Evolutionary conservation across 441 rosid genomes (phyloP), one percentile per base, ranked within the genome.

Genomic region (Eugenia klotzschiana): DNA sequence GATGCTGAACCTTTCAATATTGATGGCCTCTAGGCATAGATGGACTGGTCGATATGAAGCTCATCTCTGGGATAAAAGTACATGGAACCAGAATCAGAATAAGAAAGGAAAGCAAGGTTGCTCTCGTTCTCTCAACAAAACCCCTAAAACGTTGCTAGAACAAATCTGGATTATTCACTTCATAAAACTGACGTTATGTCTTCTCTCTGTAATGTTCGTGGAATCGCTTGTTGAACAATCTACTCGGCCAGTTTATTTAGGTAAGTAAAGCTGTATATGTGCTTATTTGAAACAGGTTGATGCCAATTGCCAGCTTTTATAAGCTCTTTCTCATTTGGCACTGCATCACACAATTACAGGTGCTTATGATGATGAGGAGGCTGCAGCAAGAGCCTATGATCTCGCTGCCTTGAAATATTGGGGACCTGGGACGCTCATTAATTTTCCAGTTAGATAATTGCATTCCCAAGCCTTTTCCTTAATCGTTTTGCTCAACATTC

Each of bases 41-140:
- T 93, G 96, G 96, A 93, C 96, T 43, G 94, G 94, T 86, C 93
- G 96, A 14, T 93, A 92, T 79, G 96, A 93, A 90, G 96, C 96
- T 91, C 96, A 93, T 81, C 94, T 93, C 80, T 93, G 96, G 96
- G 96, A 93, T 87, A 93, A 93, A 87, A 93, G 90, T 82, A 92
- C 96, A 9, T 93, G 94, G 96, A 93, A 93, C 88, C 94, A 93
- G 85, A 93, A 92, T 85, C 96, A 93, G 89, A 93, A 93, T 86
- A 93, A 93, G 90, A 93, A 93, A 83, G 96, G 96, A 51, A 93
- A 93, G 90, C 96, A 93, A 92, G 96, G 96, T 93, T 72, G 84
- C 60, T 84, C 22, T 74, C 51, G 83, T 85, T 83, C 79, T 33
- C 79, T 72, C 60, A 57, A 58, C 41, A 54, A 80, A 20, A 29